Percentiles rank a stretch among this genome's conserved stretches.
phyloP scores from a whole-genome alignment of 305 asterid genomes.

The Fraxinus dipetala region DNA sequence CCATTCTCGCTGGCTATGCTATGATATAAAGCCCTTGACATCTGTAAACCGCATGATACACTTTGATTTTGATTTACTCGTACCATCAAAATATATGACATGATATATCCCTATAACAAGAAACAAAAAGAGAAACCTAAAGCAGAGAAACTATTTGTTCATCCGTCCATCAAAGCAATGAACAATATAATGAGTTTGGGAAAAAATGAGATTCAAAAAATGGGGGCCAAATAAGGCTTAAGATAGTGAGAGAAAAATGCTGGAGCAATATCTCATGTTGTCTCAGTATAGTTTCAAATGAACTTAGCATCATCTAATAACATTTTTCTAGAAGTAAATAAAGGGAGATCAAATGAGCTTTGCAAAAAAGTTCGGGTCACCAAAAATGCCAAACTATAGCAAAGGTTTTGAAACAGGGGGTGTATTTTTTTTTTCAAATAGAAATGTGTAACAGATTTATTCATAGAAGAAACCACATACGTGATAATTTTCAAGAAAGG shows the following conservation, averaged over 20 bases:
- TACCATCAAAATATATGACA: neutral
- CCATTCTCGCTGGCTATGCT: neutral
- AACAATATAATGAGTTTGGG: neutral
- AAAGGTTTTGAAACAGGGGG: neutral
- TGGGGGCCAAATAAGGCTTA: neutral
- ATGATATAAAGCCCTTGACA: neutral
- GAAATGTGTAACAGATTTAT: neutral
- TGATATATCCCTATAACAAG: neutral
- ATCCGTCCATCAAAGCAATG: neutral
- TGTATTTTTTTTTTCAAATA: neutral
- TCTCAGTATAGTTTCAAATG: neutral
- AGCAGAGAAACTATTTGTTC: neutral
- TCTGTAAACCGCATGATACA: neutral
- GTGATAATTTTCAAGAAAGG: slow-evolving; percentile 96
- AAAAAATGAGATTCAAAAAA: neutral
- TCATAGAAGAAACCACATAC: slow-evolving; percentile 47
- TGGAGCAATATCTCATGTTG: neutral
- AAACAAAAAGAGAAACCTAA: neutral
- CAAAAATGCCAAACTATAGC: neutral
- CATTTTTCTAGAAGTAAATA: neutral
- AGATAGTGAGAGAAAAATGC: neutral
- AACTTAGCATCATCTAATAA: neutral
- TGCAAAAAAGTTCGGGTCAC: neutral
- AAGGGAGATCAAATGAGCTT: neutral
- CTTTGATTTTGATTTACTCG: neutral